These are phyloP conservation scores for Triticum urartu DNA, from an alignment of 176 grass and related monocot genomes.

Conservation along the genomic window DNA sequence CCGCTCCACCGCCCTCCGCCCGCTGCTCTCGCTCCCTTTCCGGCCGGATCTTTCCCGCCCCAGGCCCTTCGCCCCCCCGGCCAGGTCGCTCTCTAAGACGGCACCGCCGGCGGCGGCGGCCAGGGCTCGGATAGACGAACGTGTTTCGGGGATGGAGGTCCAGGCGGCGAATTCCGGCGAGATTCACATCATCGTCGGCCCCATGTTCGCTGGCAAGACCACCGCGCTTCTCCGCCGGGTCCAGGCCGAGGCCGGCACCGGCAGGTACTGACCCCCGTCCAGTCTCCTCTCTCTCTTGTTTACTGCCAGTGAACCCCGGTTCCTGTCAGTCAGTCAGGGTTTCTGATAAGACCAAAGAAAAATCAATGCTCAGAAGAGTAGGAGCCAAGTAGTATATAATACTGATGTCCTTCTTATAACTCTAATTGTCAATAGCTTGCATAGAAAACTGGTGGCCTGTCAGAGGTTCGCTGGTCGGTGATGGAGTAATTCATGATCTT, in stretches of 20 bases:
- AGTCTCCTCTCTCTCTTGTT: not conserved
- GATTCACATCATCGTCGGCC: conserved; percentile 87
- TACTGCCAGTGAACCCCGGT: not conserved
- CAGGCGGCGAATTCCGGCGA: conserved; percentile 46
- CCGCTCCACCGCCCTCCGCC: not conserved
- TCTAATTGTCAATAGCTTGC: not conserved
- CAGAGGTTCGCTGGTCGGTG: not conserved
- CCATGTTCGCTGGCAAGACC: conserved; percentile 95
- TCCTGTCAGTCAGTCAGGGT: not conserved
- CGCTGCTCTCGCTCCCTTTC: not conserved
- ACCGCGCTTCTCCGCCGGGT: conserved; percentile 73
- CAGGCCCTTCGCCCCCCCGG: not conserved
- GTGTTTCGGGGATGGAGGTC: conserved; percentile 18
- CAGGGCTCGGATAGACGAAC: not conserved
- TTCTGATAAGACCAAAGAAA: not conserved
- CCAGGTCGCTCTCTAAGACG: conserved; percentile 19
- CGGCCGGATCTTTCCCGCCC: not conserved
- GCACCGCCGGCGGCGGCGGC: not conserved
- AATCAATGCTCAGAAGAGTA: not conserved
- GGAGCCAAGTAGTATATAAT: not conserved
- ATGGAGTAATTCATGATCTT: not conserved
- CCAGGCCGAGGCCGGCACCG: conserved; percentile 47
- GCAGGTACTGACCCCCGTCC: conserved; percentile 49
- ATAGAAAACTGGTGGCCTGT: not conserved
- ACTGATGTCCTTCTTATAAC: not conserved